These are phyloP conservation scores for Blastocrithidia nonstop DNA, from an alignment of 208 protist species.

Conservation along the genomic window DNA sequence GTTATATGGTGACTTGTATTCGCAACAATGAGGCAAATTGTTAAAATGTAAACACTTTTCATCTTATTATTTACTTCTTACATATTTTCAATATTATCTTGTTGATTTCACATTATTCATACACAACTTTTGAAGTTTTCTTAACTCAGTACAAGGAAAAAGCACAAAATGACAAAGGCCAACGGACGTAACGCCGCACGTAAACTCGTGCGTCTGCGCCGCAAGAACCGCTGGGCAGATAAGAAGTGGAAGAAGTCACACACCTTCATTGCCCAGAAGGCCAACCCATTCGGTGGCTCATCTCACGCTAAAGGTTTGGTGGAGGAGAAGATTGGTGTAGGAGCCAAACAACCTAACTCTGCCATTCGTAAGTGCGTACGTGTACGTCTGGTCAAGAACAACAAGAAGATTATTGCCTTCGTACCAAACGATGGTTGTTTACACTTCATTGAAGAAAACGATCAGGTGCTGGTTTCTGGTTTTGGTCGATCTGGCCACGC, in stretches of 20 bases:
- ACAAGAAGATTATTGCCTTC: constrained; percentile 99
- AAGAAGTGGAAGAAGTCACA: constrained; percentile 97
- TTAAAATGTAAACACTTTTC: too few relatives aligned
- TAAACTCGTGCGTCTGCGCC: constrained; percentile 91
- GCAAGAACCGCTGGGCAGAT: constrained; percentile 94
- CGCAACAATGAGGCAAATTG: too few relatives aligned
- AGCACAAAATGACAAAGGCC: constrained; percentile 92
- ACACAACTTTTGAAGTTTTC: too few relatives aligned
- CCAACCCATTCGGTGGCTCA: constrained; percentile 95
- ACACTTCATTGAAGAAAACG: constrained; percentile 99
- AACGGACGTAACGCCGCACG: constrained; percentile 94
- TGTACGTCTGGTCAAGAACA: constrained; percentile 99
- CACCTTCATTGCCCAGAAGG: constrained; percentile 91
- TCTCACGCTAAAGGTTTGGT: constrained; percentile 99
- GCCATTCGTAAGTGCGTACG: constrained; percentile 99
- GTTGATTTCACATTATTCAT: too few relatives aligned
- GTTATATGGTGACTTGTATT: too few relatives aligned
- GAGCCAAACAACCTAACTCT: constrained; percentile 99
- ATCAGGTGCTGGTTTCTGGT: constrained; percentile 98
- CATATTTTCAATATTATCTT: too few relatives aligned
- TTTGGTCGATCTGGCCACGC: constrained; percentile 98
- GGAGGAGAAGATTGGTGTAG: constrained; percentile 99
- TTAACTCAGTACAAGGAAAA: too few relatives aligned
- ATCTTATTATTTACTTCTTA: too few relatives aligned
- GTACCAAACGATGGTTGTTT: constrained; percentile 99